Evolutionary conservation across 2,329 filamentous ascomycete species (phyloP).

Genomic region (Cladophialophora bantiana): DNA sequence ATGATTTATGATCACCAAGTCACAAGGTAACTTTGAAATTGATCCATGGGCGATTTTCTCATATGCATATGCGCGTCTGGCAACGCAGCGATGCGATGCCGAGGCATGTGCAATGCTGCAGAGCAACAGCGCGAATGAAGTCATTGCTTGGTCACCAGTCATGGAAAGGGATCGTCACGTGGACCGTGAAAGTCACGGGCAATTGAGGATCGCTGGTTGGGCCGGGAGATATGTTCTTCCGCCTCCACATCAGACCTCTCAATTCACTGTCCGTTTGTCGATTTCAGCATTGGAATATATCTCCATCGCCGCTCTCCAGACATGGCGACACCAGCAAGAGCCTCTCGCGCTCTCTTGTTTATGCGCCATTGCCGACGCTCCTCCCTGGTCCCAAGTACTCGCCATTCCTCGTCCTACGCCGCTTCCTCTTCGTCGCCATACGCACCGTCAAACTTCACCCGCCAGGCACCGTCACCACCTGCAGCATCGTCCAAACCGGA

Average conservation of each 20-base stretch:
- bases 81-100: background rate
- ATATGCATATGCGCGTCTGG: constrained; percentile 1
- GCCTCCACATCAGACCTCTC: background rate
- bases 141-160: constrained; percentile 12
- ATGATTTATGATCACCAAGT: constrained; percentile 21
- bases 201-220: background rate
- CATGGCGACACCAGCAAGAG: constrained; percentile 31
- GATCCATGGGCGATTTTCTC: constrained; percentile 7
- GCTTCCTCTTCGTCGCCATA: constrained; percentile 31
- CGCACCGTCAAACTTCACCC: constrained; percentile 38
- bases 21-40: background rate
- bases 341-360: constrained; percentile 34
- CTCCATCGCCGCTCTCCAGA: background rate
- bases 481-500: constrained; percentile 10
- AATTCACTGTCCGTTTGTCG: constrained; percentile 1
- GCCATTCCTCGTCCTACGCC: constrained; percentile 9
- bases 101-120: constrained; percentile 23
- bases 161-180: background rate
- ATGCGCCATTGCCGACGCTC: constrained; percentile 36
- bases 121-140: constrained; percentile 14
- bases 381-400: background rate
- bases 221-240: background rate
- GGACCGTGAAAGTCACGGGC: background rate
- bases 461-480: constrained; percentile 14
- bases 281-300: background rate